Evolutionary conservation across 805 yeast genomes (phyloP), one percentile per base, ranked within the genome.

Genomic region (Hanseniaspora vineae): DNA sequence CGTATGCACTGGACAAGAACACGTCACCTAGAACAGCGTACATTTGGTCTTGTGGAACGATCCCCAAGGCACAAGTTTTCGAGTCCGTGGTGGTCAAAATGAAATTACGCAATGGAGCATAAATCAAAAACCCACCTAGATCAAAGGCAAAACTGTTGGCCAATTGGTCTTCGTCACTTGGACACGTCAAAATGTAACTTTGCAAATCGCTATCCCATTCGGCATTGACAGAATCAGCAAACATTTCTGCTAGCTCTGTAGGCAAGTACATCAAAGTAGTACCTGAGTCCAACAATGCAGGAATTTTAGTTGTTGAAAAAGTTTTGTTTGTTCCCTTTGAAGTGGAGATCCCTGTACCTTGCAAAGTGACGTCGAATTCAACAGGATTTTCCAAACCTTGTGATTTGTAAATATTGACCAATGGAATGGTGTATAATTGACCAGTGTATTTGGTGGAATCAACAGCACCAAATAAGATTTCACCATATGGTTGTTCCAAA

Each of bases 391-490:
- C 46, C 64, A 66, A 29, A 53, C 52, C 14, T 57, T 53, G 12
- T 44, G 32, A 37, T 23, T 23, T 23, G 29, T 44, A 48, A 9
- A 72, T 60, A 60, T 78, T 78, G 50, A 76, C 66, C 54, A 71
- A 59, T 35, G 80, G 78, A 11, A 78, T 62, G 2, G 75, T 61
- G 18, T 62, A 57, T 33, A 78, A 59, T 31, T 59, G 52, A 9
- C 84, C 85, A 1, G 65, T 50, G 58, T 70, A 77, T 58, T 77
- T 78, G 31, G 72, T 66, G 39, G 67, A 67, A 53, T 81, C 87
- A 35, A 76, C 64, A 11, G 78, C 87, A 14, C 88, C 87, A 66
- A 81, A 80, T 46, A 81, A 57, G 17, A 81, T 66, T 5, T 71
- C 60, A 1, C 84, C 84, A 1, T 64, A 50, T 13, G 57, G 49